These are phyloP conservation scores for Ustilago loliicola DNA, from an alignment of 1,284 basidiomycete genomes.

Conservation along the genomic window DNA sequence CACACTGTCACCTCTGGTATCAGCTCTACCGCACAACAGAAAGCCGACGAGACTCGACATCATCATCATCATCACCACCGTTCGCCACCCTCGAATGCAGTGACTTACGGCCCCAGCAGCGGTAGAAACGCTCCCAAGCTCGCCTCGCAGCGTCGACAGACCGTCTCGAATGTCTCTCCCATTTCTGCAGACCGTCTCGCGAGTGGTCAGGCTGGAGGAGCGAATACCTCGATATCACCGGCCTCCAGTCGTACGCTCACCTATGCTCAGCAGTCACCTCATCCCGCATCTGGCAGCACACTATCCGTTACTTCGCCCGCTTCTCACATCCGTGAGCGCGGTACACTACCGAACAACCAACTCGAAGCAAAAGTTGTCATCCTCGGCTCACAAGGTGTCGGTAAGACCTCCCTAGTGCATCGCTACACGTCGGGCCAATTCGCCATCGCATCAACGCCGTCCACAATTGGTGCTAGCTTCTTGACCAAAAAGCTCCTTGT, in stretches of 20 bases:
- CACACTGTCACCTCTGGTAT: constrained; percentile 36
- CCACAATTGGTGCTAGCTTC: constrained; percentile 94
- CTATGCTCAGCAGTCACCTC: constrained; percentile 22
- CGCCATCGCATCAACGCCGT: constrained; percentile 68
- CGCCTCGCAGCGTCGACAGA: constrained; percentile 32
- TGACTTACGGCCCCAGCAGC: constrained; percentile 42
- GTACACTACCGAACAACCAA: constrained; percentile 46
- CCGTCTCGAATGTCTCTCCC: constrained; percentile 44
- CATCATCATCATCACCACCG: constrained; percentile 2
- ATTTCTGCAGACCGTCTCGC: constrained; percentile 14
- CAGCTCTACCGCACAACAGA: constrained; percentile 14
- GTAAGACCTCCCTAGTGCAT: constrained; percentile 92
- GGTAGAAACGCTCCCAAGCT: constrained; percentile 32
- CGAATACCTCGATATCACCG: constrained; percentile 22
- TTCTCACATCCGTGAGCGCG: constrained; percentile 28
- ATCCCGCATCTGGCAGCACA: constrained; percentile 12
- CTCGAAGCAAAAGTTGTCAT: constrained; percentile 96
- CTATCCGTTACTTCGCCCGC: constrained; percentile 19
- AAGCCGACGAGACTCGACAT: neutral
- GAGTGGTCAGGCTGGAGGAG: neutral
- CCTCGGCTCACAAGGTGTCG: constrained; percentile 95
- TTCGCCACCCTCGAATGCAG: constrained; percentile 21
- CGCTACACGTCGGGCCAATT: constrained; percentile 85
- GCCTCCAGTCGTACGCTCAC: constrained; percentile 24
- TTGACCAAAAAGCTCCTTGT: constrained; percentile 93